Conservation (phyloP, 225 moss, liverwort and hornwort species). For the Polytrichum commune region DNA sequence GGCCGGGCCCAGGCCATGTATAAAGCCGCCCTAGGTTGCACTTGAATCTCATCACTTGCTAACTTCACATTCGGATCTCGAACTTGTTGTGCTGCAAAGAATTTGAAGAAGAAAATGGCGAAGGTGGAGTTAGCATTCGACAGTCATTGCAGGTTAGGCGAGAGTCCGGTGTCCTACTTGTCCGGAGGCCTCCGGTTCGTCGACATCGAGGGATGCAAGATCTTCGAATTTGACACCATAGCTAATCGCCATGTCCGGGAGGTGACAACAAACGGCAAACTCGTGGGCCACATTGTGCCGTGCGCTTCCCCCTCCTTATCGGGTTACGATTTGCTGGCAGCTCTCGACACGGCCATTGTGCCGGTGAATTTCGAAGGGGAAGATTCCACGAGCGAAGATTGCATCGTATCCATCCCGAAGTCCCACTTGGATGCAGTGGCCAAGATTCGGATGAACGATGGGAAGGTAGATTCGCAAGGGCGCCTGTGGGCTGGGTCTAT, state of each 20-base stretch:
- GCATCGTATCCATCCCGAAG: constrained; percentile 31
- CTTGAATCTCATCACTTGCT: too few species aligned
- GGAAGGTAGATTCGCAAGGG: constrained; percentile 51
- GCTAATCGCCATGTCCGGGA: constrained; percentile 20
- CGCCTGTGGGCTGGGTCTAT: constrained; percentile 54
- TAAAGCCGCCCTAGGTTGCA: too few species aligned
- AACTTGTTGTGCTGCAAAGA: not conserved
- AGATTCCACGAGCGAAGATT: constrained; percentile 14
- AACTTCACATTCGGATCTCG: too few species aligned
- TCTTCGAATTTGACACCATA: constrained; percentile 32
- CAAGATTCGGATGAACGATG: constrained; percentile 47
- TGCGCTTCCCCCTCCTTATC: constrained; percentile 31
- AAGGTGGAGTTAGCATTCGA: constrained; percentile 45
- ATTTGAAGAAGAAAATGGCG: constrained; percentile 23
- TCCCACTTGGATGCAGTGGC: constrained; percentile 23
- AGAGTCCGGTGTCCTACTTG: constrained; percentile 52
- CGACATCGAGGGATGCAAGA: constrained; percentile 46
- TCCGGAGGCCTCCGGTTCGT: constrained; percentile 42
- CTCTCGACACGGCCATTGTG: constrained; percentile 23
- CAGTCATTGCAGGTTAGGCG: constrained; percentile 41
- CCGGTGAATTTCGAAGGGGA: constrained; percentile 33
- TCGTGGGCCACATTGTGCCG: constrained; percentile 49
- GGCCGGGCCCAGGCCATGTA: too few species aligned
- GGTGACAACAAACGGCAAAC: constrained; percentile 20
- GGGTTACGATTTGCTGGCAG: constrained; percentile 35